These are phyloP conservation scores for Sphagnum magellanicum DNA, from an alignment of 228 moss, liverwort and hornwort genomes.

Conservation along the genomic window DNA sequence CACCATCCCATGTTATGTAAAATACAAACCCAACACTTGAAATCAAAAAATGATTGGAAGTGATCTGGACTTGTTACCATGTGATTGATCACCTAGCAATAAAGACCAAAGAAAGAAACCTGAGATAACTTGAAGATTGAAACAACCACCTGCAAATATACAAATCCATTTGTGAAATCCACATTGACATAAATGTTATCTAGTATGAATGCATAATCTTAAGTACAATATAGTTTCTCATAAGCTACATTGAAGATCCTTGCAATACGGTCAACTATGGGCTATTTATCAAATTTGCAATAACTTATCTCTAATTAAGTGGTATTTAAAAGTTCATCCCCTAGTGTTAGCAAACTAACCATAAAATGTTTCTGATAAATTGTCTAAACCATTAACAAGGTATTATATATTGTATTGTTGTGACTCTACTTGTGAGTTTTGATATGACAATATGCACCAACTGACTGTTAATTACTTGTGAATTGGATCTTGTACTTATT, in stretches of 20 bases:
- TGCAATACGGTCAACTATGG: too few species aligned
- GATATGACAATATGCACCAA: not conserved
- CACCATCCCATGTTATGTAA: not conserved
- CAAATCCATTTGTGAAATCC: not conserved
- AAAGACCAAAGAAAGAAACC: constrained; percentile 8
- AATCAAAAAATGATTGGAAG: not conserved
- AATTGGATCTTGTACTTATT: not conserved
- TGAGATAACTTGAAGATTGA: constrained; percentile 34
- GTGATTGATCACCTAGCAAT: too few species aligned
- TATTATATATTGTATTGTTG: too few species aligned
- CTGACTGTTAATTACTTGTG: not conserved
- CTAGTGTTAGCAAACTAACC: not conserved
- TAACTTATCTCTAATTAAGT: not conserved
- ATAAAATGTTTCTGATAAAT: too few species aligned
- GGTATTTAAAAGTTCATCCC: not conserved
- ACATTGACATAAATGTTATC: not conserved
- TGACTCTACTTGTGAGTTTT: too few species aligned
- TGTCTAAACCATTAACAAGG: too few species aligned
- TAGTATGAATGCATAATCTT: not conserved
- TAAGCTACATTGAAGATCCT: too few species aligned
- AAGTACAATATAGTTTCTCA: not conserved
- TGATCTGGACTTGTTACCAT: not conserved
- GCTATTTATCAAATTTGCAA: not conserved
- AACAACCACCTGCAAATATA: constrained; percentile 24
- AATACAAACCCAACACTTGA: not conserved